These are phyloP conservation scores for Diutina neorugosa DNA, from an alignment of 1,139 yeast genomes.

Conservation along the genomic window DNA sequence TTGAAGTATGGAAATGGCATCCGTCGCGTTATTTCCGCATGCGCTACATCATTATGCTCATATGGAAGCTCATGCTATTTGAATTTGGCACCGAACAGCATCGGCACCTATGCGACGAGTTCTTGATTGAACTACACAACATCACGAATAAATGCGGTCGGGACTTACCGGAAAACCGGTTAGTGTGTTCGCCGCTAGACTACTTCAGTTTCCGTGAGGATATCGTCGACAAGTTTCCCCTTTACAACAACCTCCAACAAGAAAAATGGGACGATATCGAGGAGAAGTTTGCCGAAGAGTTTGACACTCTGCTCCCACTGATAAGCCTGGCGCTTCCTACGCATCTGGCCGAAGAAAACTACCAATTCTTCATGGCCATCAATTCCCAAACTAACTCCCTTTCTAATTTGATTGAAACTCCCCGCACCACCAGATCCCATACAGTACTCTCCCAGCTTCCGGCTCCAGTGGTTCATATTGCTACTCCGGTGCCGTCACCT, in stretches of 20 bases:
- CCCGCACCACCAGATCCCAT: slow-evolving; percentile 44
- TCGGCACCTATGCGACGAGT: slow-evolving; percentile 35
- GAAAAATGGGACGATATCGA: not conserved
- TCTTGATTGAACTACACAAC: slow-evolving; percentile 30
- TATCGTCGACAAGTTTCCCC: slow-evolving; percentile 61
- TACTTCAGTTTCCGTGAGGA: slow-evolving; percentile 73
- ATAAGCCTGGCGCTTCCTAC: not conserved
- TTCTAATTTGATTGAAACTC: slow-evolving; percentile 46
- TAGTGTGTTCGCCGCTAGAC: slow-evolving; percentile 64
- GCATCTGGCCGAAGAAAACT: slow-evolving; percentile 9
- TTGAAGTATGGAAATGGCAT: slow-evolving; percentile 56
- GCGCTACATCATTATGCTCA: slow-evolving; percentile 42
- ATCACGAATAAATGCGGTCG: slow-evolving; percentile 22
- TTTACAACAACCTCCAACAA: not conserved
- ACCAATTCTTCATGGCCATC: slow-evolving; percentile 28
- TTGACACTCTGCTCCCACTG: not conserved
- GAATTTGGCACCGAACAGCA: slow-evolving; percentile 51
- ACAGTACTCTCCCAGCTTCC: slow-evolving; percentile 46
- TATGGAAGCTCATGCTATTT: slow-evolving; percentile 48
- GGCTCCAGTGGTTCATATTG: slow-evolving; percentile 59
- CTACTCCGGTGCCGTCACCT: slow-evolving; percentile 87
- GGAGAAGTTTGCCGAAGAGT: not conserved
- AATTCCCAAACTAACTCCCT: slow-evolving; percentile 36
- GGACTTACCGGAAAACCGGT: slow-evolving; percentile 12
- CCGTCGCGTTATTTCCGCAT: slow-evolving; percentile 15